Percentiles rank a stretch among this genome's conserved stretches.
These are phyloP conservation scores for Styphnolobium japonicum DNA, from an alignment of 306 rosid genomes.

Conservation along the genomic window DNA sequence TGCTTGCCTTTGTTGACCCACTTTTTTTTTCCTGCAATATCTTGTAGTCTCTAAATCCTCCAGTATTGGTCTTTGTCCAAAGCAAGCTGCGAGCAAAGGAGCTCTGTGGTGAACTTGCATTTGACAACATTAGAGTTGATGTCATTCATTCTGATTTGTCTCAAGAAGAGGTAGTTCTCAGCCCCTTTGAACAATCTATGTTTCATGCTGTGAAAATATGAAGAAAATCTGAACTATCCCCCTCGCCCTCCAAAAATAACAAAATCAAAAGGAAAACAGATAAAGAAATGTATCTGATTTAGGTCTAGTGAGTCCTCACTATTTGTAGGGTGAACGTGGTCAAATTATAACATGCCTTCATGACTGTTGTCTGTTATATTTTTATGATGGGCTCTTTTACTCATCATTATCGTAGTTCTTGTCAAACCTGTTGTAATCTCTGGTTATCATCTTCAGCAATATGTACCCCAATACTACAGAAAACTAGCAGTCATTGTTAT, in stretches of 20 bases:
- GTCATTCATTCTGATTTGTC: constrained; percentile 89
- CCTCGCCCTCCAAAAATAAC: neutral
- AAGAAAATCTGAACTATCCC: neutral
- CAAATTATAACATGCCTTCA: constrained; percentile 5
- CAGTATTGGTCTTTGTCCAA: constrained; percentile 84
- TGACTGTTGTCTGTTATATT: neutral
- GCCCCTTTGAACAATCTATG: constrained; percentile 11
- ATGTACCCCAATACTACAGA: neutral
- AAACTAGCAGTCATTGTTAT: neutral
- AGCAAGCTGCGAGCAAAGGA: constrained; percentile 98
- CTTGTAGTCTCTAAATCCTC: constrained; percentile 82
- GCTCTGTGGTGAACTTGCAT: constrained; percentile 67
- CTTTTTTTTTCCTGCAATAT: constrained; percentile 6
- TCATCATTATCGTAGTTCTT: neutral
- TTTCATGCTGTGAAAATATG: neutral
- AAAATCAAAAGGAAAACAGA: neutral
- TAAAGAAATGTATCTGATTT: neutral
- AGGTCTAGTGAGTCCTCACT: neutral
- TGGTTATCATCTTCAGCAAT: neutral
- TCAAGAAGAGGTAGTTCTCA: constrained; percentile 63
- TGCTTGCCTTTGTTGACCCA: constrained; percentile 24
- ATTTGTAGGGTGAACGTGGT: constrained; percentile 14
- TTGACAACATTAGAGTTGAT: constrained; percentile 74
- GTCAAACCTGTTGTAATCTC: neutral
- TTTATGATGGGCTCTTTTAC: constrained; percentile 5